Conservation (phyloP, 139 green algal genomes). For the Marvania coccoides region DNA sequence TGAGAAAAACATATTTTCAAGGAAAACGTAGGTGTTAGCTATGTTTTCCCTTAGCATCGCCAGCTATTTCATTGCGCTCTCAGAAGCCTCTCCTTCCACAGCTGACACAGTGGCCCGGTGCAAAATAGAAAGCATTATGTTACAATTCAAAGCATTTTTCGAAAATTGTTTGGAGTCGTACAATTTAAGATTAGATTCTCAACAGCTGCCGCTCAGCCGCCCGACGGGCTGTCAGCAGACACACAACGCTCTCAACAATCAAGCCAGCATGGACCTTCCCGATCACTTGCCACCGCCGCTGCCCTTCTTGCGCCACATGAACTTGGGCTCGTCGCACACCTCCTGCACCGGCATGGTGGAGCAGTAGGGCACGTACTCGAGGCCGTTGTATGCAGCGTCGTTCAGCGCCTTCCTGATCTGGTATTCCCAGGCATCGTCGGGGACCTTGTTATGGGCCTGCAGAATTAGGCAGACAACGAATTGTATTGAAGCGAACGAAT, state of each 20-base stretch:
- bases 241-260: background rate
- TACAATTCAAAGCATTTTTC: background rate
- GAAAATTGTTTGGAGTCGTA: background rate
- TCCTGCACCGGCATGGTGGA: constrained; percentile 59
- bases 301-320: constrained; percentile 43
- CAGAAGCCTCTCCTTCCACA: no score
- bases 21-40: no score
- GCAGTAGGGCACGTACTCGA: constrained; percentile 59
- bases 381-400: constrained; percentile 56
- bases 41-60: no score
- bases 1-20: no score
- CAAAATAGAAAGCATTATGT: no score
- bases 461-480: background rate
- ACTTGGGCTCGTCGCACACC: constrained; percentile 44
- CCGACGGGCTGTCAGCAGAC: background rate
- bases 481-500: no score
- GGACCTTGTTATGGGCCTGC: constrained; percentile 42
- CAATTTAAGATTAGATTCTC: background rate
- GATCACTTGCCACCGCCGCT: background rate
- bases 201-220: no score
- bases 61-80: no score
- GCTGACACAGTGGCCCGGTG: no score
- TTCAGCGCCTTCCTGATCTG: constrained; percentile 62
- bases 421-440: constrained; percentile 62
- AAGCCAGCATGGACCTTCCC: no score